phyloP scores from a whole-genome alignment of 1,284 basidiomycete species.

The Peniophora sp. region DNA sequence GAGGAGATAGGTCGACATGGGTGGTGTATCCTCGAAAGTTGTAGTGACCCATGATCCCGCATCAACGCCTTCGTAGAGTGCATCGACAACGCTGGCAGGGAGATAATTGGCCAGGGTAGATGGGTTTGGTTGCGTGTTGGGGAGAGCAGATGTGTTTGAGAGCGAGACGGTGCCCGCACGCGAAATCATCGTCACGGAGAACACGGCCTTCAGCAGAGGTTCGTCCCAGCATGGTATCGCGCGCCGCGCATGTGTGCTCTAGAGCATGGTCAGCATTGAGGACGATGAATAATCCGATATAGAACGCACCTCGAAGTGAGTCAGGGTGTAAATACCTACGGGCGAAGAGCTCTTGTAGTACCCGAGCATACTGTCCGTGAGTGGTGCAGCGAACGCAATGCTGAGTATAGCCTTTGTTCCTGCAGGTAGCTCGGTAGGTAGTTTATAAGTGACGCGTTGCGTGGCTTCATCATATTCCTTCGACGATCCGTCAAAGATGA shows the following conservation, averaged over 20 bases:
- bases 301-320: slow-evolving; percentile 67
- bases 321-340: slow-evolving; percentile 66
- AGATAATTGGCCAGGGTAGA: slow-evolving; percentile 18
- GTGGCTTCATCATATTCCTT: slow-evolving; percentile 43
- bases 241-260: slow-evolving; percentile 83
- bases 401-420: slow-evolving; percentile 59
- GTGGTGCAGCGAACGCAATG: slow-evolving; percentile 53
- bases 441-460: slow-evolving; percentile 57
- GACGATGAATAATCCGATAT: not conserved
- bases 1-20: slow-evolving; percentile 88
- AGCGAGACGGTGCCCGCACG: slow-evolving; percentile 67
- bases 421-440: slow-evolving; percentile 48
- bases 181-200: slow-evolving; percentile 78
- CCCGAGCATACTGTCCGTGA: slow-evolving; percentile 67
- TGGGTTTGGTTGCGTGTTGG: slow-evolving; percentile 36
- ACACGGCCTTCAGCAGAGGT: slow-evolving; percentile 87
- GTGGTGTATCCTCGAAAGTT: slow-evolving; percentile 69
- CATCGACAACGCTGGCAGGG: not conserved
- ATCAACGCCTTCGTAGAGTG: slow-evolving; percentile 10
- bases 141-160: slow-evolving; percentile 75
- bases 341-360: slow-evolving; percentile 60
- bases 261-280: slow-evolving; percentile 22
- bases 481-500: slow-evolving; percentile 34
- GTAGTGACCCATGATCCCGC: slow-evolving; percentile 72
- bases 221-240: slow-evolving; percentile 93